Evolutionary conservation across 257 asterid species (phyloP).

Genomic region (Oldenlandia corymbosa): DNA sequence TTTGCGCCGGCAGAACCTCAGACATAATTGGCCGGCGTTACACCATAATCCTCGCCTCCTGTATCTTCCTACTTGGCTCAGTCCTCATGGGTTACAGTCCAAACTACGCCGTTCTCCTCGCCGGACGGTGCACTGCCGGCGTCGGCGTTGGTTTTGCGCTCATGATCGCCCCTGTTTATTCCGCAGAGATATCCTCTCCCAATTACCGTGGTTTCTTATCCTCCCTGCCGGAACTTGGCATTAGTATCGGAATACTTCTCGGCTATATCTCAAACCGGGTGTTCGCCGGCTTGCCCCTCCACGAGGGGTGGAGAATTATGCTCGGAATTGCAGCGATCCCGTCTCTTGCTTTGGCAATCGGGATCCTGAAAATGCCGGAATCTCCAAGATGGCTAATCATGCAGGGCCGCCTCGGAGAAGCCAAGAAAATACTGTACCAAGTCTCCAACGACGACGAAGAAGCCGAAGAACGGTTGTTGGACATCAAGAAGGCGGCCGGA

Average conservation of each 20-base stretch:
- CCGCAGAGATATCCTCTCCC: conserved; percentile 69
- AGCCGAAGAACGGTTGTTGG: conserved; percentile 44
- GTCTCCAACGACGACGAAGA: conserved; percentile 42
- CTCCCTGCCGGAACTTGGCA: conserved; percentile 67
- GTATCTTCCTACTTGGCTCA: conserved; percentile 60
- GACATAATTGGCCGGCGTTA: conserved; percentile 62
- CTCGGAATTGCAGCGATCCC: conserved; percentile 69
- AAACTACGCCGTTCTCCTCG: conserved; percentile 36
- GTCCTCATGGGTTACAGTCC: conserved; percentile 69
- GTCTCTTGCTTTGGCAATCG: conserved; percentile 47
- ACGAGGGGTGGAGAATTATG: conserved; percentile 66
- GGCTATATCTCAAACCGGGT: conserved; percentile 55
- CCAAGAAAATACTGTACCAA: conserved; percentile 38
- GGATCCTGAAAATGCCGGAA: conserved; percentile 59
- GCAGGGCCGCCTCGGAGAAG: conserved; percentile 53
- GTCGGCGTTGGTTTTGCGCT: conserved; percentile 80
- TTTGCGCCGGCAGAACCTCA: conserved; percentile 64
- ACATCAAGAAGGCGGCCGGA: conserved; percentile 44
- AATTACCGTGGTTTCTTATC: conserved; percentile 55
- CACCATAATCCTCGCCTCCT: conserved; percentile 47
- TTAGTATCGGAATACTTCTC: conserved; percentile 50
- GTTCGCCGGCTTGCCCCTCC: conserved; percentile 34
- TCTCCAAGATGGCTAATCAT: conserved; percentile 72
- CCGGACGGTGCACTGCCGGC: conserved; percentile 62
- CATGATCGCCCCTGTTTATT: conserved; percentile 82